Conservation (phyloP, 2,329 filamentous ascomycete species). For the Teratosphaeriaceae sp. region DNA sequence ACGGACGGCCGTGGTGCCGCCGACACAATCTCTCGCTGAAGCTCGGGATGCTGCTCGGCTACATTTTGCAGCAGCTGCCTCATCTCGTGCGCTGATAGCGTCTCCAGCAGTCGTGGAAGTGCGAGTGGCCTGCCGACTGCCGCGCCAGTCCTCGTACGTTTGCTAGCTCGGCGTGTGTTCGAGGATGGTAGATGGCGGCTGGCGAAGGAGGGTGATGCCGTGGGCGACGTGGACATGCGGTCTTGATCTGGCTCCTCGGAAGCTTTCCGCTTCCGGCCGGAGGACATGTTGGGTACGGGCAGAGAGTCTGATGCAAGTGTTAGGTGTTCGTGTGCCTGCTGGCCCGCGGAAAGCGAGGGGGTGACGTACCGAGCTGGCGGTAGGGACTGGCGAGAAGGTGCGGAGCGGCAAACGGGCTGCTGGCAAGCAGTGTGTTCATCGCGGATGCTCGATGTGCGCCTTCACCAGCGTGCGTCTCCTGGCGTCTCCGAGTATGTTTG, state of each 20-base stretch:
- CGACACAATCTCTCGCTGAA: constrained; percentile 75
- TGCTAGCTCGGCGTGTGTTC: constrained; percentile 57
- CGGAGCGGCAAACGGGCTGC: constrained; percentile 52
- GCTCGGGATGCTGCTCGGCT: constrained; percentile 80
- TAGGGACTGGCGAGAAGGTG: constrained; percentile 48
- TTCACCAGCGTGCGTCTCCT: background rate
- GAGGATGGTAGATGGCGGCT: constrained; percentile 53
- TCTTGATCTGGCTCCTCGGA: constrained; percentile 61
- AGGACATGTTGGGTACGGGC: constrained; percentile 32
- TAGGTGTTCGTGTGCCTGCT: background rate
- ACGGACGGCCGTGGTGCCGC: constrained; percentile 85
- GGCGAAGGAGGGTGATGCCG: constrained; percentile 69
- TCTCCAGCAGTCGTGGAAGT: constrained; percentile 80
- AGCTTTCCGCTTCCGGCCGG: constrained; percentile 76
- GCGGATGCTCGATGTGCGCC: constrained; percentile 2
- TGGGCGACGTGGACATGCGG: constrained; percentile 87
- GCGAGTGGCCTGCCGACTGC: constrained; percentile 56
- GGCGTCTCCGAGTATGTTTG: no score
- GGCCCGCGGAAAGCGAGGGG: no score
- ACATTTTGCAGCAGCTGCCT: constrained; percentile 82
- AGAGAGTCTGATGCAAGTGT: constrained; percentile 21
- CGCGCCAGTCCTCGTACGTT: constrained; percentile 62
- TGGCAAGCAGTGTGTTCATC: constrained; percentile 57
- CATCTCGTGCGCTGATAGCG: constrained; percentile 77
- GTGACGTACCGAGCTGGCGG: no score